A percentile compares a stretch with the other conserved stretches of the same genome.
Conservation (phyloP, 495 filamentous ascomycete genomes). For the Aspergillus leporis region DNA sequence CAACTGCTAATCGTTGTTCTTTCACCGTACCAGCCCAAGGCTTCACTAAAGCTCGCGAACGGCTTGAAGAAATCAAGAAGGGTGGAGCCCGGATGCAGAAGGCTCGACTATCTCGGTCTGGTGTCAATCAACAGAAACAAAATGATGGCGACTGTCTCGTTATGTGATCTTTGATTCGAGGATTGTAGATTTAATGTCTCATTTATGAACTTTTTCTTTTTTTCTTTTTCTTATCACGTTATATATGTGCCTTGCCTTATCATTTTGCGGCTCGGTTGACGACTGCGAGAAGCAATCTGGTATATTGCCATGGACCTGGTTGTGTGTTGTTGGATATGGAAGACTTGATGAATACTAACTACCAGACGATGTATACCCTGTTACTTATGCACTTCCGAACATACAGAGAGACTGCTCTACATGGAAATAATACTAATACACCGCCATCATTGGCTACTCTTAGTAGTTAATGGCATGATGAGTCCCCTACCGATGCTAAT, state of each 20-base stretch:
- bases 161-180: conserved; percentile 14
- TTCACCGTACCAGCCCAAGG: conserved; percentile 67
- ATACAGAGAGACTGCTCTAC: not conserved
- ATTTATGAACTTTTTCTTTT: conserved; percentile 8
- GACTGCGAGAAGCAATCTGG: not conserved
- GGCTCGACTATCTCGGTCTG: conserved; percentile 79
- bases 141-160: conserved; percentile 75
- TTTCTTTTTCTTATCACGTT: conserved; percentile 6
- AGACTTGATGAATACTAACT: conserved; percentile 1
- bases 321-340: not conserved
- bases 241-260: not conserved
- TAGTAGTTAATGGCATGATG: not conserved
- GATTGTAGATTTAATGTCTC: conserved; percentile 7
- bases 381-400: not conserved
- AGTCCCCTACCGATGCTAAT: too few relatives aligned
- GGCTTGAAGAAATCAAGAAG: conserved; percentile 87
- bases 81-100: conserved; percentile 69
- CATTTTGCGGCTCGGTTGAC: not conserved
- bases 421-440: not conserved
- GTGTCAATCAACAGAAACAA: conserved; percentile 80
- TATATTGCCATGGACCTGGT: not conserved
- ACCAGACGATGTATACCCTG: not conserved
- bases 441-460: not conserved
- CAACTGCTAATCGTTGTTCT: conserved; percentile 23
- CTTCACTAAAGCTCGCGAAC: conserved; percentile 87